Evolutionary conservation across 2,329 filamentous ascomycete genomes (phyloP).

Genomic region (Pseudocercospora crystallina): DNA sequence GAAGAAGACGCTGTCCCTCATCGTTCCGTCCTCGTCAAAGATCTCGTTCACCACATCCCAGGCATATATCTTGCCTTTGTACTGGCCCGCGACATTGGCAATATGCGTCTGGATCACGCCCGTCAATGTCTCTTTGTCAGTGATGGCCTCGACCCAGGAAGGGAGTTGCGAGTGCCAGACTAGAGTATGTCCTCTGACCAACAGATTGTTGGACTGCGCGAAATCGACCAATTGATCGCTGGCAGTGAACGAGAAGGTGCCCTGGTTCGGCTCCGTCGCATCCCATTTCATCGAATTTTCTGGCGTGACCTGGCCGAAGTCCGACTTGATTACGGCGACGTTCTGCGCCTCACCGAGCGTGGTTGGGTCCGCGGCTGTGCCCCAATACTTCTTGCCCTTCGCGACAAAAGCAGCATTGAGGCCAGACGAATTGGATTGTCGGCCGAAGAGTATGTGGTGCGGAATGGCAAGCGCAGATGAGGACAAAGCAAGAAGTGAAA

Average conservation of each 20-base stretch:
- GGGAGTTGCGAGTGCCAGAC: conserved; percentile 59
- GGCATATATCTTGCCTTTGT: conserved; percentile 62
- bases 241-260: conserved; percentile 56
- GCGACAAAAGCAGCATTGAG: conserved; percentile 59
- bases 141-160: conserved; percentile 59
- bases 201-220: conserved; percentile 56
- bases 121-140: conserved; percentile 53
- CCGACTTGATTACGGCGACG: conserved; percentile 57
- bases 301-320: conserved; percentile 65
- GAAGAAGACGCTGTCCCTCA: conserved; percentile 65
- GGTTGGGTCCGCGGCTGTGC: conserved; percentile 57
- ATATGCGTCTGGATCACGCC: conserved; percentile 61
- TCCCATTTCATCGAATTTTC: conserved; percentile 73
- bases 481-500: too few species aligned
- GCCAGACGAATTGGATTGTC: too few species aligned
- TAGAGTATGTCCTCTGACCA: conserved; percentile 65
- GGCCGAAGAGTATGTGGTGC: too few species aligned
- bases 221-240: conserved; percentile 62
- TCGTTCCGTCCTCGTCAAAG: conserved; percentile 60
- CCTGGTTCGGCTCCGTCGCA: conserved; percentile 49
- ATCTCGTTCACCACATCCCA: conserved; percentile 66
- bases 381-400: conserved; percentile 64
- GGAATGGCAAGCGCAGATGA: too few species aligned
- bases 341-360: conserved; percentile 52
- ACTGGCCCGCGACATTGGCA: conserved; percentile 56